phyloP scores from a whole-genome alignment of 2,329 filamentous ascomycete species.

The Alternaria panax region DNA sequence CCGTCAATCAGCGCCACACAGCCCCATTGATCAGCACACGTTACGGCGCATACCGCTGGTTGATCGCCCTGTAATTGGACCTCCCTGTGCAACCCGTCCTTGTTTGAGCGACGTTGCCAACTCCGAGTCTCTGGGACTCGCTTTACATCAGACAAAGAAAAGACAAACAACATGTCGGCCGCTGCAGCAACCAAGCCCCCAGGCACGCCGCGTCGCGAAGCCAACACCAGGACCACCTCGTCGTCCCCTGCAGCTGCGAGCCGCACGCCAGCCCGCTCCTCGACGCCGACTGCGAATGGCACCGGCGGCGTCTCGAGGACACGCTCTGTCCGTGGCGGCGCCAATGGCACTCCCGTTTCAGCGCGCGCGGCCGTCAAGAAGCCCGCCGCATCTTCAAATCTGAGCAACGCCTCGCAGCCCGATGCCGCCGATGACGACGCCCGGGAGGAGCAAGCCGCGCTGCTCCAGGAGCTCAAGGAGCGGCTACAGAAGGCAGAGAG shows the following conservation, averaged over 20 bases:
- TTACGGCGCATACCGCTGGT: slow-evolving; percentile 15
- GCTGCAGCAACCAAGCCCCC: slow-evolving; percentile 48
- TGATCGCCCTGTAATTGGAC: slow-evolving; percentile 20
- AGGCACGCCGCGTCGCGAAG: slow-evolving; percentile 40
- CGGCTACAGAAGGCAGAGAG: slow-evolving; percentile 82
- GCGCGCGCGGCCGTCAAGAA: slow-evolving; percentile 50
- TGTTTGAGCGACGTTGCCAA: slow-evolving; percentile 22
- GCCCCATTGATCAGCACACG: slow-evolving; percentile 16
- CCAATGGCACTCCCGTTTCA: slow-evolving; percentile 48
- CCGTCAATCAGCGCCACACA: slow-evolving; percentile 16
- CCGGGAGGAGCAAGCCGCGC: slow-evolving; percentile 78
- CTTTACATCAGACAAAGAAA: slow-evolving; percentile 14
- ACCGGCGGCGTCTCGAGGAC: slow-evolving; percentile 40
- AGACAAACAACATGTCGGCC: slow-evolving; percentile 40
- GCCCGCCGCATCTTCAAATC: slow-evolving; percentile 43
- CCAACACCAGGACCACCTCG: slow-evolving; percentile 29
- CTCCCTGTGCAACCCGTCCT: slow-evolving; percentile 11
- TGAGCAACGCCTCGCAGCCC: slow-evolving; percentile 47
- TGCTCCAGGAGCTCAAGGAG: slow-evolving; percentile 84
- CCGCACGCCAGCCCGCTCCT: slow-evolving; percentile 42
- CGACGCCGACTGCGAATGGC: slow-evolving; percentile 41
- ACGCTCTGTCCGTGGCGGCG: slow-evolving; percentile 41
- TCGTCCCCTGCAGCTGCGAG: slow-evolving; percentile 42
- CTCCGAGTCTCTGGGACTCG: slow-evolving; percentile 14
- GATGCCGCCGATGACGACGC: slow-evolving; percentile 65